These are phyloP conservation scores for Venturia nashicola DNA, from an alignment of 2,329 filamentous ascomycete genomes.

Conservation along the genomic window DNA sequence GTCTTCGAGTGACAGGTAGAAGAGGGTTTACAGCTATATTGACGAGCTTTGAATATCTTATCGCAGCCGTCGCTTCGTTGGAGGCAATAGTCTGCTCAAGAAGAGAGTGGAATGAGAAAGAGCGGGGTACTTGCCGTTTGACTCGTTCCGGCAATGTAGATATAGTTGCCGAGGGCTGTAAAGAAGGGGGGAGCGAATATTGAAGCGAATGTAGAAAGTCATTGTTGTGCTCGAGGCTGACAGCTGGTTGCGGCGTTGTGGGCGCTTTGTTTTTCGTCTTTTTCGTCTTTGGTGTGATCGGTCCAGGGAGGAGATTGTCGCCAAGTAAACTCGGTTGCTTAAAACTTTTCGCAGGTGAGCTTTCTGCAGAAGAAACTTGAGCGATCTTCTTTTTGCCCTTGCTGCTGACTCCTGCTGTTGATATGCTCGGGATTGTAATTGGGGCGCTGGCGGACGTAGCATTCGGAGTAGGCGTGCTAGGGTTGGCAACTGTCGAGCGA, in stretches of 20 bases:
- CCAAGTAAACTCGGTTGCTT: not conserved
- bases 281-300: not conserved
- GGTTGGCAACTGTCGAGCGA: not conserved
- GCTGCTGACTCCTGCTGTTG: not conserved
- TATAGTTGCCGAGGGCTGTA: not conserved
- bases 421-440: not conserved
- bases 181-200: not conserved
- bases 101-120: not conserved
- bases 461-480: not conserved
- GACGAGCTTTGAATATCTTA: not conserved
- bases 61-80: not conserved
- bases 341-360: not conserved
- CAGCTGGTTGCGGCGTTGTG: not conserved
- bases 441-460: not conserved
- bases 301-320: not conserved
- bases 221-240: not conserved
- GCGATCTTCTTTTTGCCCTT: not conserved
- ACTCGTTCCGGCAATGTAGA: not conserved
- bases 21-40: not conserved
- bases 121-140: not conserved
- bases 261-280: not conserved
- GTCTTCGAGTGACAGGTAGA: not conserved
- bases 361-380: not conserved
- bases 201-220: not conserved
- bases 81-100: not conserved